phyloP scores from a whole-genome alignment of 1,139 yeast genomes.

The Suhomyces yuchorum region DNA sequence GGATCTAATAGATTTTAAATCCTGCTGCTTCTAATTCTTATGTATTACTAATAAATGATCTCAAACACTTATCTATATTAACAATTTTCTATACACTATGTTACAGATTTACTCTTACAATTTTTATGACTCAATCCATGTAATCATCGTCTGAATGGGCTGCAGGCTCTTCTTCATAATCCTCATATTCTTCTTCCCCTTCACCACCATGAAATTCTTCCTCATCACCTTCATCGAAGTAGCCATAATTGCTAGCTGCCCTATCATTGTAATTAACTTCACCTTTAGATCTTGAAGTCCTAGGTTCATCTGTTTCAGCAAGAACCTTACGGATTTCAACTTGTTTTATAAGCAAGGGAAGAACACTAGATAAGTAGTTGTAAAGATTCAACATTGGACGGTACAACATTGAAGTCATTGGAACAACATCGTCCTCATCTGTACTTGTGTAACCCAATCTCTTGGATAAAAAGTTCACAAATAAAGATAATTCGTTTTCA shows the following conservation, averaged over 20 bases:
- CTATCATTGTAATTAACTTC: constrained; percentile 18
- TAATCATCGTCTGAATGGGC: constrained; percentile 16
- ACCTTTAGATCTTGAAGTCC: constrained; percentile 20
- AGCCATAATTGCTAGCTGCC: constrained; percentile 10
- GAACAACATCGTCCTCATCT: constrained; percentile 16
- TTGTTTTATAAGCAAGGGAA: constrained; percentile 27
- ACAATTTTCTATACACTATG: constrained; percentile 9
- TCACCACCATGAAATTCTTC: constrained; percentile 18
- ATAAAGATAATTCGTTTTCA: constrained; percentile 32
- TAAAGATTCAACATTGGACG: constrained; percentile 31
- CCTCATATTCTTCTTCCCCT: constrained; percentile 20
- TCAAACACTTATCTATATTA: constrained; percentile 4
- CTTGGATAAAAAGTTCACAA: constrained; percentile 29
- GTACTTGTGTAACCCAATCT: constrained; percentile 23
- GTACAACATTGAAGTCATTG: constrained; percentile 28
- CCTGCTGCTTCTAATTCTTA: constrained; percentile 6
- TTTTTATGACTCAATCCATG: constrained; percentile 11
- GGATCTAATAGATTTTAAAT: constrained; percentile 32
- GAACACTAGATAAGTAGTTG: constrained; percentile 27
- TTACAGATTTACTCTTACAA: constrained; percentile 9
- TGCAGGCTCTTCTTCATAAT: constrained; percentile 17
- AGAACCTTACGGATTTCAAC: constrained; percentile 16
- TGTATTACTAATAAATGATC: constrained; percentile 11
- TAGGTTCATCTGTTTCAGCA: constrained; percentile 14
- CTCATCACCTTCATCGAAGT: constrained; percentile 18